phyloP scores from a whole-genome alignment of 2,329 filamentous ascomycete species.

The Achaetomium macrosporum region DNA sequence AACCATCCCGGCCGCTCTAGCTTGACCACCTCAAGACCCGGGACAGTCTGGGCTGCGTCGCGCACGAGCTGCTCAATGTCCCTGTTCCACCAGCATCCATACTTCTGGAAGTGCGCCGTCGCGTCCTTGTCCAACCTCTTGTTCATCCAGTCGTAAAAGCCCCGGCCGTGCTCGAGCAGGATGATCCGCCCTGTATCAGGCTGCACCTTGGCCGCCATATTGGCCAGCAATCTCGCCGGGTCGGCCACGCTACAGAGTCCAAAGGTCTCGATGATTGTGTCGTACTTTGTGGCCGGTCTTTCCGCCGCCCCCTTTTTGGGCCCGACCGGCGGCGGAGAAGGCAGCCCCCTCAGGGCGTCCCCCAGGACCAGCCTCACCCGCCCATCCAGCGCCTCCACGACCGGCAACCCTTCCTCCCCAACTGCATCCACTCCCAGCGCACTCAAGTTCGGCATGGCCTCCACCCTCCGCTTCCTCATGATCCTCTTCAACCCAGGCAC shows the following conservation, averaged over 20 bases:
- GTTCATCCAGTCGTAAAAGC: slow-evolving; percentile 50
- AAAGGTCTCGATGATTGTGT: slow-evolving; percentile 60
- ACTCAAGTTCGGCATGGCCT: slow-evolving; percentile 22
- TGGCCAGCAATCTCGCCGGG: slow-evolving; percentile 47
- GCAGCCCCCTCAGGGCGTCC: slow-evolving; percentile 43
- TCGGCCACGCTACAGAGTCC: slow-evolving; percentile 58
- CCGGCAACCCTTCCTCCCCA: slow-evolving; percentile 6
- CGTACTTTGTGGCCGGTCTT: slow-evolving; percentile 39
- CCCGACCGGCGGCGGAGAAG: slow-evolving; percentile 28
- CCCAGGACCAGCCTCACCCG: slow-evolving; percentile 44
- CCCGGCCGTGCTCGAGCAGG: slow-evolving; percentile 57
- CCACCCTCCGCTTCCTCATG: slow-evolving; percentile 32
- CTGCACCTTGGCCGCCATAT: slow-evolving; percentile 46
- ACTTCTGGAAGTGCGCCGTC: slow-evolving; percentile 49
- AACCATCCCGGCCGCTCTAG: slow-evolving; percentile 46
- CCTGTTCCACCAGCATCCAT: slow-evolving; percentile 65
- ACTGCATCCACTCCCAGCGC: not conserved
- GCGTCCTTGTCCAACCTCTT: slow-evolving; percentile 50
- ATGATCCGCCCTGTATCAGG: slow-evolving; percentile 54
- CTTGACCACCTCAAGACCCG: slow-evolving; percentile 51
- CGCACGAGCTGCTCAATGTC: slow-evolving; percentile 52
- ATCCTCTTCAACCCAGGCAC: slow-evolving; percentile 36
- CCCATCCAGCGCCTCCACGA: slow-evolving; percentile 35
- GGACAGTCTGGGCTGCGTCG: slow-evolving; percentile 41
- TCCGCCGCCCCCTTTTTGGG: not conserved